A percentile compares a stretch with the other conserved stretches of the same genome.
These are phyloP conservation scores for Avena atlantica DNA, from an alignment of 176 grass and related monocot species.

Conservation along the genomic window DNA sequence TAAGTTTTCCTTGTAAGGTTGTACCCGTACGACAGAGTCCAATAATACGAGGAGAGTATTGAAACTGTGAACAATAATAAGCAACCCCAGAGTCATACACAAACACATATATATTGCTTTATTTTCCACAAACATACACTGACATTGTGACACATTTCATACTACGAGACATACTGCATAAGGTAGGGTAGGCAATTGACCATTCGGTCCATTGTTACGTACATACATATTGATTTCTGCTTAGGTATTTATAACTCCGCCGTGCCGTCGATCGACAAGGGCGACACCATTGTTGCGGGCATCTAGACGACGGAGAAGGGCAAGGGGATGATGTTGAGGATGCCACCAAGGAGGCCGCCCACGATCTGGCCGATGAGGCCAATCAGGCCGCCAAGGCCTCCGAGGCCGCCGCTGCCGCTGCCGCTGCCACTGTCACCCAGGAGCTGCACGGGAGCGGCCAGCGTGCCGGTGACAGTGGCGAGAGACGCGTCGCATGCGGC, in stretches of 20 bases:
- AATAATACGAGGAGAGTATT: neutral
- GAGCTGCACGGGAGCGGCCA: conserved; percentile 51
- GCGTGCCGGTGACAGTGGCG: conserved; percentile 45
- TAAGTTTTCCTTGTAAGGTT: too few relatives aligned
- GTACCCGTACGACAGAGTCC: too few relatives aligned
- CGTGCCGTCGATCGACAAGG: neutral
- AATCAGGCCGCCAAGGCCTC: neutral
- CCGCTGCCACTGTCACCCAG: neutral
- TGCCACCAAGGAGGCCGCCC: neutral
- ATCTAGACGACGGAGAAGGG: conserved; percentile 35
- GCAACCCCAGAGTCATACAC: neutral
- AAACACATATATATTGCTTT: neutral
- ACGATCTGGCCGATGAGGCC: conserved; percentile 10
- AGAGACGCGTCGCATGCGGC: conserved; percentile 47
- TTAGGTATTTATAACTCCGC: neutral
- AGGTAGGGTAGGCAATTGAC: neutral
- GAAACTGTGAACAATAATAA: neutral
- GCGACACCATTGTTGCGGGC: neutral
- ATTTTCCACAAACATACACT: neutral
- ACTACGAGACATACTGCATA: neutral
- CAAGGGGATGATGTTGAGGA: neutral
- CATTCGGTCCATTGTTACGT: neutral
- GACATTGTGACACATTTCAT: neutral
- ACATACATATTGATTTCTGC: conserved; percentile 2
- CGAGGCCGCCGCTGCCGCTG: neutral